phyloP scores from a whole-genome alignment of 2,329 filamentous ascomycete genomes.

The Herpotrichia juniperi region DNA sequence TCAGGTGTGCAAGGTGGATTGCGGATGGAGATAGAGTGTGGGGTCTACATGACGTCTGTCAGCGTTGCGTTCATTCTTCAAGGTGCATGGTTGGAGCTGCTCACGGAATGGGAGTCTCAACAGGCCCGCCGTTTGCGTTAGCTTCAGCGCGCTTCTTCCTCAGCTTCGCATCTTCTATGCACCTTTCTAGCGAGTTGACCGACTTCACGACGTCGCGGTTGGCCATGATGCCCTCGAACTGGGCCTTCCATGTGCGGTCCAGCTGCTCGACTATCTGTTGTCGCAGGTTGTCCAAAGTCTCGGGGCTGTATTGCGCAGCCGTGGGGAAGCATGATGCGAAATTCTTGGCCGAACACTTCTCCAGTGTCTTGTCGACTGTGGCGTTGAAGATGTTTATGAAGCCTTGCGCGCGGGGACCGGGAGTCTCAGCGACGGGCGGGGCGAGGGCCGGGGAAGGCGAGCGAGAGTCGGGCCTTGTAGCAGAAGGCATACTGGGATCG shows the following conservation, averaged over 20 bases:
- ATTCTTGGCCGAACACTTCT: conserved; percentile 65
- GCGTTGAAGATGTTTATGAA: conserved; percentile 66
- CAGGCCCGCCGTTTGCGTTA: conserved; percentile 41
- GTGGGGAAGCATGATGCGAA: conserved; percentile 70
- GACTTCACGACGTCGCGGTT: conserved; percentile 63
- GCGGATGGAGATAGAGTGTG: conserved; percentile 64
- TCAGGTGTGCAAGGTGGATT: conserved; percentile 64
- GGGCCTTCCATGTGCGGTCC: conserved; percentile 61
- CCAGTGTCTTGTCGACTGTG: conserved; percentile 64
- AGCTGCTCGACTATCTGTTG: conserved; percentile 64
- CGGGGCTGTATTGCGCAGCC: conserved; percentile 62
- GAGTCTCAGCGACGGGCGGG: conserved; percentile 60
- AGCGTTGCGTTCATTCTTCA: conserved; percentile 8
- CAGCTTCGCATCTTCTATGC: conserved; percentile 63
- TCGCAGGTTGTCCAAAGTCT: conserved; percentile 62
- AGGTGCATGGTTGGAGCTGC: conserved; percentile 27
- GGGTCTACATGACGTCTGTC: conserved; percentile 48
- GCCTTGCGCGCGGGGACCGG: conserved; percentile 65
- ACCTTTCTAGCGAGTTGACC: conserved; percentile 65
- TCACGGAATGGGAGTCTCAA: conserved; percentile 53
- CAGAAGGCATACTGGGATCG: conserved; percentile 33
- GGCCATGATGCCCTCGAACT: conserved; percentile 66
- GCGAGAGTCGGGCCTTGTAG: conserved; percentile 36
- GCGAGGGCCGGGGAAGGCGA: conserved; percentile 59
- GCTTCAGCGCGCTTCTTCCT: conserved; percentile 55